Conservation (phyloP, 2,329 filamentous ascomycete genomes). For the Epichloe gansuensis region DNA sequence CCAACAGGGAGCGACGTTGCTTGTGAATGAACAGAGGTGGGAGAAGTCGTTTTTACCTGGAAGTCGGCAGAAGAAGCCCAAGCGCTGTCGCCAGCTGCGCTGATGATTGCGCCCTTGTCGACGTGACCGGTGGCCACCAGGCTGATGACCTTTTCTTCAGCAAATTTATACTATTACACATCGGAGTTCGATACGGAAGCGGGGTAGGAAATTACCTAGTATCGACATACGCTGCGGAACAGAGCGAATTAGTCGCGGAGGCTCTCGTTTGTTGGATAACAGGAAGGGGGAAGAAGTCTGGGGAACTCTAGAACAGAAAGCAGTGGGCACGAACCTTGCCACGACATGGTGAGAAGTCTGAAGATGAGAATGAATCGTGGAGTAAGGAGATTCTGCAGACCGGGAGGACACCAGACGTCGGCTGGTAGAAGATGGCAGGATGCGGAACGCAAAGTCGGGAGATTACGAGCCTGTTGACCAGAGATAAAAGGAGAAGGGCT, state of each 20-base stretch:
- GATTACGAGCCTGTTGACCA: neutral
- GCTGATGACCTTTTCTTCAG: constrained; percentile 34
- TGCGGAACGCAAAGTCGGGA: neutral
- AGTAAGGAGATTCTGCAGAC: constrained; percentile 1
- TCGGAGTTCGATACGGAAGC: neutral
- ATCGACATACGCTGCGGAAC: constrained; percentile 36
- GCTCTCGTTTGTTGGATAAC: neutral
- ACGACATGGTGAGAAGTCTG: constrained; percentile 45
- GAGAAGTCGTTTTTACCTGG: constrained; percentile 42
- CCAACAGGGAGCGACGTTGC: neutral
- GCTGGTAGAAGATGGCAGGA: neutral
- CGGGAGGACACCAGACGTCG: constrained; percentile 1
- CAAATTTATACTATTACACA: constrained; percentile 4
- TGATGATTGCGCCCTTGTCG: constrained; percentile 78
- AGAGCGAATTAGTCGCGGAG: constrained; percentile 8
- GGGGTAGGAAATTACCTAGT: constrained; percentile 28
- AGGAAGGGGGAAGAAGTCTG: constrained; percentile 16
- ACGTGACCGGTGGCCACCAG: constrained; percentile 67
- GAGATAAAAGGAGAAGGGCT: neutral
- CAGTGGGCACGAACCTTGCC: constrained; percentile 48
- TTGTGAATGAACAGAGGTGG: neutral
- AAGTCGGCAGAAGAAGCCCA: constrained; percentile 65
- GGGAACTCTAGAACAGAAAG: constrained; percentile 3
- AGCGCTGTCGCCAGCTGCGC: constrained; percentile 62
- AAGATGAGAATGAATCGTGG: neutral